Percentiles rank a stretch among this genome's conserved stretches.
These are phyloP conservation scores for Chaetomium olivaceum DNA, from an alignment of 2,329 filamentous ascomycete genomes.

Conservation along the genomic window DNA sequence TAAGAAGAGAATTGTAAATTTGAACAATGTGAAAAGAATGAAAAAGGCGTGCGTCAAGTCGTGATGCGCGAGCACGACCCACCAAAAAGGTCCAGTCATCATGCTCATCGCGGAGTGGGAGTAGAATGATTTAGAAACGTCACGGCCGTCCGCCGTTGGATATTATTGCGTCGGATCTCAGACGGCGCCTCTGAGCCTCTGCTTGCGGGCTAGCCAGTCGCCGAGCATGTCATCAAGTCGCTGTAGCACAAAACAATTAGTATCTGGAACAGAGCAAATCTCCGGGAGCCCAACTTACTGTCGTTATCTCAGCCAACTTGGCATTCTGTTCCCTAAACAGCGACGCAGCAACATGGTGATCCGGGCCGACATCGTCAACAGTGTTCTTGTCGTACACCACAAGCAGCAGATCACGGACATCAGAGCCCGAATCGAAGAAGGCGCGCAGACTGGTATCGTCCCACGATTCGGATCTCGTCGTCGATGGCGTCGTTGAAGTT, in stretches of 20 bases:
- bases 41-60: slow-evolving; percentile 19
- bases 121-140: not conserved
- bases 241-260: slow-evolving; percentile 39
- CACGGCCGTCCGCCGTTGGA: not conserved
- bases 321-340: slow-evolving; percentile 87
- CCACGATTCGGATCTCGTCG: slow-evolving; percentile 66
- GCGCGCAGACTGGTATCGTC: slow-evolving; percentile 81
- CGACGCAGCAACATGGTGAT: slow-evolving; percentile 79
- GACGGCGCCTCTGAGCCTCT: slow-evolving; percentile 57
- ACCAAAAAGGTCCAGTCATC: not conserved
- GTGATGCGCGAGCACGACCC: slow-evolving; percentile 6
- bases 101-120: slow-evolving; percentile 1
- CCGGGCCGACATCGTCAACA: slow-evolving; percentile 73
- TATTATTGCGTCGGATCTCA: slow-evolving; percentile 32
- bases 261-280: slow-evolving; percentile 1
- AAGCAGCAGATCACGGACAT: slow-evolving; percentile 85
- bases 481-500: slow-evolving; percentile 55
- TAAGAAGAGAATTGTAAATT: not conserved
- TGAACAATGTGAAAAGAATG: not conserved
- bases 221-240: slow-evolving; percentile 86
- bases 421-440: slow-evolving; percentile 86
- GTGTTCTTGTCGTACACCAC: slow-evolving; percentile 92
- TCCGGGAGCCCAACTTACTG: slow-evolving; percentile 49
- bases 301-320: slow-evolving; percentile 82
- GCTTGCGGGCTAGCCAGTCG: slow-evolving; percentile 74